Conservation (phyloP, 192 early-diverging fungal species). For the Coemansia sp. region DNA sequence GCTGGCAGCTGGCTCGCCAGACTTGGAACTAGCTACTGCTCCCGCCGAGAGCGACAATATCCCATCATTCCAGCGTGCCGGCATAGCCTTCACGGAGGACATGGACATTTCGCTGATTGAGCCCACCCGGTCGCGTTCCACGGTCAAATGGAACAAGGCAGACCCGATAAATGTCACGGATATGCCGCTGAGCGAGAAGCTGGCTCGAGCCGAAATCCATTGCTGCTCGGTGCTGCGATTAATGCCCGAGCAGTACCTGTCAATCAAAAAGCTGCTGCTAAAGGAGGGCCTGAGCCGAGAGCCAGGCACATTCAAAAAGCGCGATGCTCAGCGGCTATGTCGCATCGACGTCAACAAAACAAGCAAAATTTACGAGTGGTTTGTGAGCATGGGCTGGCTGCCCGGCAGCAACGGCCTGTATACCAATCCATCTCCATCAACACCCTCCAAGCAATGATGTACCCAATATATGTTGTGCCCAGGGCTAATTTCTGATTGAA, state of each 20-base stretch:
- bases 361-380: conserved; percentile 85
- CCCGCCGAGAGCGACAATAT: conserved; percentile 22
- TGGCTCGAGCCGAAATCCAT: conserved; percentile 60
- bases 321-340: conserved; percentile 86
- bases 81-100: conserved; percentile 15
- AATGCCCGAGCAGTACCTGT: conserved; percentile 77
- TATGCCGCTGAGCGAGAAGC: conserved; percentile 38
- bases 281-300: conserved; percentile 40
- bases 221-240: conserved; percentile 80
- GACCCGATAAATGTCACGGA: conserved; percentile 39
- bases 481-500: too few relatives aligned
- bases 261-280: conserved; percentile 77
- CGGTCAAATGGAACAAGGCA: conserved; percentile 51
- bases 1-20: background rate
- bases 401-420: conserved; percentile 37
- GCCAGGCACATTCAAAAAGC: conserved; percentile 70
- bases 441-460: background rate
- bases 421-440: conserved; percentile 9
- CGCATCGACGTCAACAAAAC: conserved; percentile 95
- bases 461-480: too few relatives aligned
- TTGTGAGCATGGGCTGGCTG: conserved; percentile 83
- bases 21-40: background rate
- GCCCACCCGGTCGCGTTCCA: conserved; percentile 28
- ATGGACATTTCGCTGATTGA: conserved; percentile 30
- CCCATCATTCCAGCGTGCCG: conserved; percentile 43